Evolutionary conservation across 345 rosid genomes (phyloP).

Genomic region (Conringia planisiliqua): DNA sequence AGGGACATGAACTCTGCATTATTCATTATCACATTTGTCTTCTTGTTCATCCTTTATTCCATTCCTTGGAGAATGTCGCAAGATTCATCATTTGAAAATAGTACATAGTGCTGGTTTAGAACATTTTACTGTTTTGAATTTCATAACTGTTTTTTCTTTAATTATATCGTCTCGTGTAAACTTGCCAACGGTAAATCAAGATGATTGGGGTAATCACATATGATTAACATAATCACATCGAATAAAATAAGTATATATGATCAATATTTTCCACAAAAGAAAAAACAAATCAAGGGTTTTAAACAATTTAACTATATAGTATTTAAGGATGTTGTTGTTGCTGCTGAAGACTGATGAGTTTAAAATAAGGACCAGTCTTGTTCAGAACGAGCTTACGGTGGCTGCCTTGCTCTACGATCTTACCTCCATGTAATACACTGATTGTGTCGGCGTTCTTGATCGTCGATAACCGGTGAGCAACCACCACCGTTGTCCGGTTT

Average conservation of each 20-base stretch:
- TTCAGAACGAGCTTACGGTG: slow-evolving; percentile 66
- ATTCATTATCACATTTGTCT: background rate
- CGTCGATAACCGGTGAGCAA: slow-evolving; percentile 91
- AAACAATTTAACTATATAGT: background rate
- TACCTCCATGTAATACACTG: slow-evolving; percentile 75
- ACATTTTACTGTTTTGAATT: background rate
- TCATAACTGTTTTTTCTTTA: background rate
- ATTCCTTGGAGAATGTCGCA: background rate
- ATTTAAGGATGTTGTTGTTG: slow-evolving; percentile 40
- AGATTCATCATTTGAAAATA: background rate
- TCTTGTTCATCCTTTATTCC: background rate
- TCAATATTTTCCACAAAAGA: slow-evolving; percentile 4
- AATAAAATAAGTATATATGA: background rate
- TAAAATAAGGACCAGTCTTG: slow-evolving; percentile 69
- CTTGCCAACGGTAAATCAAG: background rate
- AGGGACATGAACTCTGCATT: background rate
- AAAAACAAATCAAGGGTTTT: background rate
- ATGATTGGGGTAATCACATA: background rate
- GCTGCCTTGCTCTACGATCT: slow-evolving; percentile 76
- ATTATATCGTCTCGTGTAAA: background rate
- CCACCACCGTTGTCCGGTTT: slow-evolving; percentile 77
- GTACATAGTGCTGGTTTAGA: background rate
- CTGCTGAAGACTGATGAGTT: slow-evolving; percentile 82
- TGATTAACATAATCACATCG: background rate
- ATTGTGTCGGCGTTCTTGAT: slow-evolving; percentile 78